Conservation (phyloP, 176 grass and related monocot species). For the Olyra latifolia region DNA sequence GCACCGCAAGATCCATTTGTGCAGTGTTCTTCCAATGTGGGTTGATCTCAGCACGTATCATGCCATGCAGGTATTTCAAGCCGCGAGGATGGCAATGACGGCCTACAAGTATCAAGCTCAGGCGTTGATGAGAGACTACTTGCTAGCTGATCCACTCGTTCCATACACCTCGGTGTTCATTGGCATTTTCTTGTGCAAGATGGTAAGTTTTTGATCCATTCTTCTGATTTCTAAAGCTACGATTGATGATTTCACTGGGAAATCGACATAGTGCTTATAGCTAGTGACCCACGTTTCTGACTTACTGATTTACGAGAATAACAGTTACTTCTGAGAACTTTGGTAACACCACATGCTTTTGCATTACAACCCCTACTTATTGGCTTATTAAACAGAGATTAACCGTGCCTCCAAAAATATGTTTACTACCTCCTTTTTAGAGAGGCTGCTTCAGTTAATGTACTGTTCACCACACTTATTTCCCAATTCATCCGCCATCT, state of each 20-base stretch:
- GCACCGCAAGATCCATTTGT: slow-evolving; percentile 4
- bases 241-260: neutral
- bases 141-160: slow-evolving; percentile 73
- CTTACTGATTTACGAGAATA: neutral
- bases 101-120: slow-evolving; percentile 73
- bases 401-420: neutral
- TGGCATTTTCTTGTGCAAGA: slow-evolving; percentile 82
- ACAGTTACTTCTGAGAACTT: slow-evolving; percentile 6
- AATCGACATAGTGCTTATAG: slow-evolving; percentile 7
- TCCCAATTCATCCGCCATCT: neutral
- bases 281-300: neutral
- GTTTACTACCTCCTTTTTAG: neutral
- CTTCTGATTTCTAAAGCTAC: neutral
- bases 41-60: neutral
- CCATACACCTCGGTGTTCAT: slow-evolving; percentile 68
- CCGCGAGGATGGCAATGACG: slow-evolving; percentile 41
- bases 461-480: neutral
- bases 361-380: neutral
- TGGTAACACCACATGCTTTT: slow-evolving; percentile 13
- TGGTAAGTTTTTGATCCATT: slow-evolving; percentile 57
- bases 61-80: slow-evolving; percentile 37
- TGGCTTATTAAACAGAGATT: slow-evolving; percentile 8
- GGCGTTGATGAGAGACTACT: slow-evolving; percentile 68
- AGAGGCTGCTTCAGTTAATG: neutral
- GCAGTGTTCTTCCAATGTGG: neutral